Evolutionary conservation across 2,329 filamentous ascomycete species (phyloP).

Genomic region (Ophiostoma triangulosporum): DNA sequence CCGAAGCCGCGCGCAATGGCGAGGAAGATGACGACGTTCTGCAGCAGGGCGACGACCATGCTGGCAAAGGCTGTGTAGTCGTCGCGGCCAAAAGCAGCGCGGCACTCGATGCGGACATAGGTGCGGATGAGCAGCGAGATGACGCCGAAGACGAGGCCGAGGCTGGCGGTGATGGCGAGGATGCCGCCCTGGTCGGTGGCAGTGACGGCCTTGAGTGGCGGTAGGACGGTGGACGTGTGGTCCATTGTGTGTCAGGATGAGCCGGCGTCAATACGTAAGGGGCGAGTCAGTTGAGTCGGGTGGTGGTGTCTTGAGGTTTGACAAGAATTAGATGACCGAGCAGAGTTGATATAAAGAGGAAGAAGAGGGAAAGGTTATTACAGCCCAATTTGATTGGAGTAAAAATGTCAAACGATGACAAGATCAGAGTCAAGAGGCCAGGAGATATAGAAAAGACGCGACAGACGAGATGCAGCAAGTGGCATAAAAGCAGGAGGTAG

Average conservation of each 20-base stretch:
- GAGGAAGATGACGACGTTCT: conserved; percentile 24
- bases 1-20: conserved; percentile 27
- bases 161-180: conserved; percentile 25
- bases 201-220: conserved; percentile 24
- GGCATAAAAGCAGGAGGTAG: neutral
- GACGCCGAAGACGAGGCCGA: conserved; percentile 25
- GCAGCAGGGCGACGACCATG: conserved; percentile 21
- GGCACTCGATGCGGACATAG: conserved; percentile 24
- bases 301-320: too few relatives aligned
- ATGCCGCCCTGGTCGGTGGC: conserved; percentile 26
- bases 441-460: neutral
- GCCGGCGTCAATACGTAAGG: too few relatives aligned
- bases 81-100: conserved; percentile 21
- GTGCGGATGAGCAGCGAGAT: conserved; percentile 25
- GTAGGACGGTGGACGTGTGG: conserved; percentile 9
- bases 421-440: neutral
- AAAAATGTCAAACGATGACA: too few relatives aligned
- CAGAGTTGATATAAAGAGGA: too few relatives aligned
- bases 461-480: neutral
- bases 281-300: too few relatives aligned
- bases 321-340: too few relatives aligned
- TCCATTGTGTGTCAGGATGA: too few relatives aligned
- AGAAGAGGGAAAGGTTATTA: too few relatives aligned
- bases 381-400: too few relatives aligned
- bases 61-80: conserved; percentile 21